Evolutionary conservation across 148 eudicot genomes (phyloP), one percentile per base, ranked within the genome.

Genomic region (Camellia sinensis): DNA sequence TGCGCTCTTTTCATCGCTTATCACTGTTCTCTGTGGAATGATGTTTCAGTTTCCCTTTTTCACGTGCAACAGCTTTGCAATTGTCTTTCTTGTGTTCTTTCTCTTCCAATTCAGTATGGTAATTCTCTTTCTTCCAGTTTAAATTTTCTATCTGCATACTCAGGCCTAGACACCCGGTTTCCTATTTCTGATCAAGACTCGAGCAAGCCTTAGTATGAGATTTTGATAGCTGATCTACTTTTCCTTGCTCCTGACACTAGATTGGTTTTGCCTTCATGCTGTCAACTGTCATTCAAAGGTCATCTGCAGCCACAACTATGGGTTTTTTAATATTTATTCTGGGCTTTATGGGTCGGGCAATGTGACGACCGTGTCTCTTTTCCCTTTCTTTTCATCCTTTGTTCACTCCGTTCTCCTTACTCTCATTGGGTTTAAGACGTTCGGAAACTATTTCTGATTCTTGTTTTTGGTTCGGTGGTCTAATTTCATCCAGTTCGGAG

Each of bases 71-170:
- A 93, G 79, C 77, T 93, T 93, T 78, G 87, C 83, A 22, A 83
- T 95, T 40, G 67, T 91, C 78, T 91, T 91, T 82, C 84, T 90
- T 12, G 59, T 93, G 60, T 93, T 95, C 85, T 90, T 91, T 69
- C 94, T 93, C 75, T 95, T 90, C 77, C 93, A 95, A 72, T 64
- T 91, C 44, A 90, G 86, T 77, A 95, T 95, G 97, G 97, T 95
- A 85, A 79, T 73, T 62, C 77, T 53, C 76, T 40, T 65, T 9
- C 57, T 45, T 29, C 59, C 69, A 74, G 0, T 6, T 9, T 59
- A 72, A 69, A 15, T 71, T 70, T 46, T 61, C 19, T 40, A 50
- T 7, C 52, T 15, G 41, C 40, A 37, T 75, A 61, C 4, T 37
- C 57, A 37, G 15, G 29, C 2, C 67, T 9, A 44, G 17, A 61